A percentile compares a stretch with the other conserved stretches of the same genome.
These are phyloP conservation scores for Lodderomyces metapsilosis DNA, from an alignment of 1,139 yeast genomes.

Conservation along the genomic window DNA sequence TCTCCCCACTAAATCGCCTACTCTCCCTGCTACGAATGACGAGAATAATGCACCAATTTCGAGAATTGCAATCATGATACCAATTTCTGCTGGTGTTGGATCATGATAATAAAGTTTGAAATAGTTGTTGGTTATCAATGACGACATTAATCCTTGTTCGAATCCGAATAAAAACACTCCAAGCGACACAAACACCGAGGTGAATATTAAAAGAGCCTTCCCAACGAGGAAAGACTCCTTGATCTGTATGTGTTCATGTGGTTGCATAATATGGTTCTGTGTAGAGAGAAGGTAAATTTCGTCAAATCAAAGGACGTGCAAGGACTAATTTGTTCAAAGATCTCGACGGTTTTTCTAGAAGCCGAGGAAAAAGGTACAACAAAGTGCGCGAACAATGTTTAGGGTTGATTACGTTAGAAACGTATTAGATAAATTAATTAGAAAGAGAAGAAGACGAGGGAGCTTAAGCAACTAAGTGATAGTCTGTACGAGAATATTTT, in stretches of 20 bases:
- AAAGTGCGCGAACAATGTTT: too few species aligned
- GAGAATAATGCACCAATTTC: conserved; percentile 80
- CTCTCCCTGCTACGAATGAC: conserved; percentile 70
- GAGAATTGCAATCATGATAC: conserved; percentile 52
- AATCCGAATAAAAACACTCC: conserved; percentile 63
- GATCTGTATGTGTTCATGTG: conserved; percentile 31
- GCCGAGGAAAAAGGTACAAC: too few species aligned
- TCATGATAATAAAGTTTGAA: conserved; percentile 72
- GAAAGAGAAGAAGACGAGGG: too few species aligned
- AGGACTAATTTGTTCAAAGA: too few species aligned
- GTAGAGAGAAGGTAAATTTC: too few species aligned
- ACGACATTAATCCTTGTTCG: conserved; percentile 63
- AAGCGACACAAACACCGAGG: conserved; percentile 57
- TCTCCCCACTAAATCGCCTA: conserved; percentile 81
- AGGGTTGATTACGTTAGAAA: too few species aligned
- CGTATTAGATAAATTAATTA: too few species aligned
- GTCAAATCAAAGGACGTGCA: too few species aligned
- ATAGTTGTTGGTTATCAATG: conserved; percentile 63
- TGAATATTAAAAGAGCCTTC: conserved; percentile 50
- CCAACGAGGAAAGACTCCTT: conserved; percentile 51
- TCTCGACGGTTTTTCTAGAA: too few species aligned
- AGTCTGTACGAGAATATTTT: too few species aligned
- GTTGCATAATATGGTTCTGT: not conserved
- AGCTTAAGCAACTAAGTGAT: too few species aligned
- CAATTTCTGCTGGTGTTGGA: conserved; percentile 53